Conservation (phyloP, 78 protist genomes). For the Speleostelium caveatum region DNA sequence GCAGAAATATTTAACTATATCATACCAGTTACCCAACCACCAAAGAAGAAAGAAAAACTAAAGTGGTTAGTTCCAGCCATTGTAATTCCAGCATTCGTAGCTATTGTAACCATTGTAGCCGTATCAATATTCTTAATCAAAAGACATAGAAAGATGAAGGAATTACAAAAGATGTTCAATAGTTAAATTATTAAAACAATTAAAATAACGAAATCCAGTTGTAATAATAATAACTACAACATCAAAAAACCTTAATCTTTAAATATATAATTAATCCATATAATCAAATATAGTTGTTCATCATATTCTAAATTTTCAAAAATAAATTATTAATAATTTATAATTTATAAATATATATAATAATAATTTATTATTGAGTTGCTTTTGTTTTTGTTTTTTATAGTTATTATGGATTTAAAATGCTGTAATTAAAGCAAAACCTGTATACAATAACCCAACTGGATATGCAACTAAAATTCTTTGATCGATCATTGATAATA, state of each 20-base stretch:
- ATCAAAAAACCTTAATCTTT: too few relatives aligned
- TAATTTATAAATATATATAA: too few relatives aligned
- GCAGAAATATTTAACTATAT: too few relatives aligned
- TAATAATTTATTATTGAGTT: too few relatives aligned
- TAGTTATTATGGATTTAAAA: slow-evolving; percentile 73
- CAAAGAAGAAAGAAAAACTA: not conserved
- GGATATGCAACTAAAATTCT: slow-evolving; percentile 90
- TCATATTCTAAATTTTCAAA: too few relatives aligned
- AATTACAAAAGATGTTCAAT: not conserved
- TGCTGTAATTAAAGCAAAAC: slow-evolving; percentile 92
- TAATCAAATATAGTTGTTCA: too few relatives aligned
- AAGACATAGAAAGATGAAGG: not conserved
- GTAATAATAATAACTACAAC: too few relatives aligned
- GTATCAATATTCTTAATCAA: not conserved
- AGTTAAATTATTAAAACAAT: too few relatives aligned
- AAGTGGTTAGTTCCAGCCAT: slow-evolving; percentile 59
- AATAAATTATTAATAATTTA: too few relatives aligned
- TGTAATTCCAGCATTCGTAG: slow-evolving; percentile 28
- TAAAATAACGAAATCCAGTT: too few relatives aligned
- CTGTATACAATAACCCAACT: slow-evolving; percentile 88
- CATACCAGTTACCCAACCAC: too few relatives aligned
- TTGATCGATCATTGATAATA: slow-evolving; percentile 84
- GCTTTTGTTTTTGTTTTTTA: not conserved
- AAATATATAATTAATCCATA: too few relatives aligned
- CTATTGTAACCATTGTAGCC: not conserved